These are phyloP conservation scores for Hygrocybe punicea DNA, from an alignment of 768 basidiomycete species.

Conservation along the genomic window DNA sequence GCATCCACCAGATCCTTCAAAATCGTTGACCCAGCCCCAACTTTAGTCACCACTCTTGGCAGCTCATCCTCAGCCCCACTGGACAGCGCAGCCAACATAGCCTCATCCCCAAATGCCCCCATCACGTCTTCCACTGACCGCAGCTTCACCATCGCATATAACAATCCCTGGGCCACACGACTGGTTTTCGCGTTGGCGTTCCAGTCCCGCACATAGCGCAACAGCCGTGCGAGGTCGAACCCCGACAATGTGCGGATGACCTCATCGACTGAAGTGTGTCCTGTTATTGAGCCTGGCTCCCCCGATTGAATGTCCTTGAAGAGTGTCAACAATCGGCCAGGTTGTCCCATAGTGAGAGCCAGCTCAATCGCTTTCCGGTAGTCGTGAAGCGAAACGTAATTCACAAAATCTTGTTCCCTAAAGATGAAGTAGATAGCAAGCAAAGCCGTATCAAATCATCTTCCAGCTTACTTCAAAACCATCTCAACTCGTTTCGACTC, in stretches of 20 bases:
- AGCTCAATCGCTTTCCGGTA: constrained; percentile 89
- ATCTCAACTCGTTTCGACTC: constrained; percentile 67
- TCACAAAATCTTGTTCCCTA: constrained; percentile 94
- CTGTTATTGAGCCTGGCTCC: constrained; percentile 52
- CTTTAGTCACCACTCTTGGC: constrained; percentile 7
- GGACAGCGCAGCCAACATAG: constrained; percentile 32
- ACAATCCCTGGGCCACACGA: constrained; percentile 75
- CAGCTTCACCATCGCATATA: constrained; percentile 78
- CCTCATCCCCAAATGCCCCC: constrained; percentile 54
- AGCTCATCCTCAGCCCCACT: constrained; percentile 6
- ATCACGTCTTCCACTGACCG: constrained; percentile 72
- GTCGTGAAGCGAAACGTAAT: constrained; percentile 83
- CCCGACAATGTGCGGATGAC: constrained; percentile 71
- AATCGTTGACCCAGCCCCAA: constrained; percentile 30
- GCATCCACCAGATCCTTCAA: constrained; percentile 79
- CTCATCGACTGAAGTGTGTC: constrained; percentile 70
- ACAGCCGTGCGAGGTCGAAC: constrained; percentile 73
- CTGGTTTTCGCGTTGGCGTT: constrained; percentile 92
- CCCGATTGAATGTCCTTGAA: constrained; percentile 59
- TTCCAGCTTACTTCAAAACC: constrained; percentile 69
- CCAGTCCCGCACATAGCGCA: constrained; percentile 86
- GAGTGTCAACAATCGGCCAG: constrained; percentile 76
- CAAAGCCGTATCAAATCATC: neutral
- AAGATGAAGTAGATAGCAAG: constrained; percentile 1
- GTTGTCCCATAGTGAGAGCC: constrained; percentile 90